These are phyloP conservation scores for Amphicarpaea edgeworthii DNA, from an alignment of 306 rosid genomes.

Conservation along the genomic window DNA sequence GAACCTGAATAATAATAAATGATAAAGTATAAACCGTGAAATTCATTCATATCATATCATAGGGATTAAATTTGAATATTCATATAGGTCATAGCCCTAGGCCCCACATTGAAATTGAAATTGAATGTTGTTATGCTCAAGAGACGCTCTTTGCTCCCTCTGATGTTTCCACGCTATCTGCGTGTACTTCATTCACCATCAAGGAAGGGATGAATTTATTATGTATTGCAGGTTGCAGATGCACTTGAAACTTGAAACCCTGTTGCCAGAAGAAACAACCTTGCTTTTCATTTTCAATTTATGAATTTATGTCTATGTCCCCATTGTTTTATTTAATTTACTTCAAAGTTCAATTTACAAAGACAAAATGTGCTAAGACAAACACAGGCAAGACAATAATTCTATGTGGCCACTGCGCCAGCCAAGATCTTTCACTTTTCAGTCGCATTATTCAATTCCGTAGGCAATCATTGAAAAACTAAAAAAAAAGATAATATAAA, in stretches of 20 bases:
- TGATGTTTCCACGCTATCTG: neutral
- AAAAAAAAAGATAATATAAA: neutral
- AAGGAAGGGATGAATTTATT: neutral
- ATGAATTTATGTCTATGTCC: too few relatives aligned
- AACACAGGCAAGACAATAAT: neutral
- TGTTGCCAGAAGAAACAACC: neutral
- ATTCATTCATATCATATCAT: too few relatives aligned
- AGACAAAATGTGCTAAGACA: neutral
- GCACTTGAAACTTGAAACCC: neutral
- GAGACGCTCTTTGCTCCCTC: slow-evolving; percentile 4
- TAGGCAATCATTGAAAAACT: neutral
- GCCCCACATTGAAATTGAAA: slow-evolving; percentile 16
- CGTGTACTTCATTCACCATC: neutral
- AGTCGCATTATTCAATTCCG: neutral
- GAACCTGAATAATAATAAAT: neutral
- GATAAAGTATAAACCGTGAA: neutral
- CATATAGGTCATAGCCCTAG: neutral
- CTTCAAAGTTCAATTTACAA: neutral
- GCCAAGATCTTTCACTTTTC: slow-evolving; percentile 3
- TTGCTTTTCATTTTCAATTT: neutral
- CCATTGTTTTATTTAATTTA: neutral
- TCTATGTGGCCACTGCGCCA: neutral
- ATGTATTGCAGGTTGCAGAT: neutral
- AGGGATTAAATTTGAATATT: too few relatives aligned
- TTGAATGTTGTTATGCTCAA: slow-evolving; percentile 24